Evolutionary conservation across 2,329 filamentous ascomycete species (phyloP), one percentile per base, ranked within the genome.

Genomic region (Aureobasidium namibiae): DNA sequence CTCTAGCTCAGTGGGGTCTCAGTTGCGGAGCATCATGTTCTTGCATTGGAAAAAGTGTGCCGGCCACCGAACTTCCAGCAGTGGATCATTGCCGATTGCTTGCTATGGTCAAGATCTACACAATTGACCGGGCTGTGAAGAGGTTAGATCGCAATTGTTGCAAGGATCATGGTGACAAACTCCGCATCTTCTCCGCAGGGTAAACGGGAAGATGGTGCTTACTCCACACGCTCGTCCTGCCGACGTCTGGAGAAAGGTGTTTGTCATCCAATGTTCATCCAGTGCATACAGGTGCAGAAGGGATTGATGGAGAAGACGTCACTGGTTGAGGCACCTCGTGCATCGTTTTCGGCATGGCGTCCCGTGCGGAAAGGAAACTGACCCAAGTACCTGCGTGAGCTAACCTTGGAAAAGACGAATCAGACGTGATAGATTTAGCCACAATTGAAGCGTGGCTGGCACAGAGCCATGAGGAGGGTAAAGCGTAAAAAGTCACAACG

Each of bases 181-280:
- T 48, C 54, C 54, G 54, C 54, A 57, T 48, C 42, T 57, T 48
- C 41, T 57, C 54, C 54, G 54, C 54, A 48, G 54, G 54, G 33
- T 57, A 57, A 57, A 38, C 39, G 23, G 29, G 13, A 56, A 33
- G 39, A 33, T 29, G 52, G 21, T 21, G 23, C 2, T n/a, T 34
- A 44, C 52, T 56, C 52, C 39, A 45, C 52, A 44, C 38, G 34
- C n/a, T 23, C n/a, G 10, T 21, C n/a, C 50, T 42, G 36, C 36
- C 49, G 49, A 18, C 8, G 23, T 24, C 49, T 39, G 34, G 33
- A 50, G 46, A 50, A 5, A 39, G 21, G 34, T 29, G 33, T 39
- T 52, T 52, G 39, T 34, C n/a, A 45, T 34, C 39, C 52, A 56
- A n/a, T 44, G 52, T 44, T 9, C 52, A 45, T 56, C 38, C 1